A percentile compares a stretch with the other conserved stretches of the same genome.
Evolutionary conservation across 2,329 filamentous ascomycete species (phyloP).

Genomic region (Diaporthe citri): DNA sequence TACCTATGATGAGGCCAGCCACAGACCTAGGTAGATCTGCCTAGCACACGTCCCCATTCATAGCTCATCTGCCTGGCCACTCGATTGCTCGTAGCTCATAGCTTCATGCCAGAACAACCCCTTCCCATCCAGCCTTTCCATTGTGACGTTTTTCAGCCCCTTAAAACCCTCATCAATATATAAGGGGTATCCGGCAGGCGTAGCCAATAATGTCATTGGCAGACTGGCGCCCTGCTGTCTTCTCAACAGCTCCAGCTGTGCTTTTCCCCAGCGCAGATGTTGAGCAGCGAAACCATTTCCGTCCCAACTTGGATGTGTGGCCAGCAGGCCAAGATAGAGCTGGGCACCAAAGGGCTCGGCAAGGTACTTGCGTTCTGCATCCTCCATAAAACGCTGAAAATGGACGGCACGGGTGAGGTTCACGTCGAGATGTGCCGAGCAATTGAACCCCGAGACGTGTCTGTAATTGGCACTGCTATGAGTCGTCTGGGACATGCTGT

Average conservation of each 20-base stretch:
- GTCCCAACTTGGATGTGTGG: slow-evolving; percentile 38
- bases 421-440: slow-evolving; percentile 30
- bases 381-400: not conserved
- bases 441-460: slow-evolving; percentile 18
- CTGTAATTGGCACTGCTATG: not conserved
- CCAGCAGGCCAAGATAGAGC: slow-evolving; percentile 29
- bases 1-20: too few relatives aligned
- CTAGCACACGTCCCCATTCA: not conserved
- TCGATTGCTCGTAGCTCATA: slow-evolving; percentile 17
- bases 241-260: slow-evolving; percentile 19
- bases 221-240: not conserved
- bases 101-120: slow-evolving; percentile 31
- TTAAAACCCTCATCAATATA: slow-evolving; percentile 31
- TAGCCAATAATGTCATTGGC: slow-evolving; percentile 36
- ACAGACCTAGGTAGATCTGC: too few relatives aligned
- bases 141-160: slow-evolving; percentile 28
- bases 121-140: slow-evolving; percentile 34
- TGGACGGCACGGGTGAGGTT: slow-evolving; percentile 30
- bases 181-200: slow-evolving; percentile 37
- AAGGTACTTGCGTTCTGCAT: slow-evolving; percentile 2
- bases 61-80: slow-evolving; percentile 1
- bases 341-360: not conserved
- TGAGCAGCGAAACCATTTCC: slow-evolving; percentile 34
- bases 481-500: not conserved
- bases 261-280: slow-evolving; percentile 35